Percentiles rank a stretch among this genome's conserved stretches.
These are phyloP conservation scores for Coemansia sp. DNA, from an alignment of 192 early-diverging fungal genomes.

Conservation along the genomic window DNA sequence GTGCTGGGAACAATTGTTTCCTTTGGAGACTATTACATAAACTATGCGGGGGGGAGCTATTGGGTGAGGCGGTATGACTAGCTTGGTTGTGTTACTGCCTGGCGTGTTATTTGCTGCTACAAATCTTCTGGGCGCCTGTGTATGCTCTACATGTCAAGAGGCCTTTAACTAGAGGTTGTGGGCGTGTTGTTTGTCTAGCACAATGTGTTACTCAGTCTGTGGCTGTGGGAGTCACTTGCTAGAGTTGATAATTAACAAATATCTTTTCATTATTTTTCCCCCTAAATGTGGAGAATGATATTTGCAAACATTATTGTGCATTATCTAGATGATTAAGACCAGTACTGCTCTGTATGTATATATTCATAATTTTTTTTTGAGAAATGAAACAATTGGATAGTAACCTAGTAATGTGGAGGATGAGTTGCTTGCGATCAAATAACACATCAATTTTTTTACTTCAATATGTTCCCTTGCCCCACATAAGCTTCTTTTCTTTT, in stretches of 20 bases:
- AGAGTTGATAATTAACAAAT: neutral
- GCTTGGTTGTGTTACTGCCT: constrained; percentile 2
- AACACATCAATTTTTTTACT: neutral
- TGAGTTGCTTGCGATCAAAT: neutral
- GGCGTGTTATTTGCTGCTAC: neutral
- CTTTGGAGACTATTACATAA: neutral
- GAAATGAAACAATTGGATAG: constrained; percentile 5
- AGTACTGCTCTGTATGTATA: neutral
- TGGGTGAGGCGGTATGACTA: neutral
- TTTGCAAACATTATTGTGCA: neutral
- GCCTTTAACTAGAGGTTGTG: neutral
- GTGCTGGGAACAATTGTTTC: neutral
- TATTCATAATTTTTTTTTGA: neutral
- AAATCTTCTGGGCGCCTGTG: neutral
- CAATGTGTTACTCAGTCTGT: constrained; percentile 33
- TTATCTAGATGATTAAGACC: neutral
- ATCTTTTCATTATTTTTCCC: neutral
- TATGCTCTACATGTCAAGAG: neutral
- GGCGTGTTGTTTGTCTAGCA: constrained; percentile 15
- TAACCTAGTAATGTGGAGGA: neutral
- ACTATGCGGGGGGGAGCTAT: neutral
- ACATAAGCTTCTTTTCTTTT: neutral
- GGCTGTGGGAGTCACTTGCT: neutral
- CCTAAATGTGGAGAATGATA: neutral
- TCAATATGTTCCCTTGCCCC: neutral